A percentile compares a stretch with the other conserved stretches of the same genome.
Conservation (phyloP, 495 filamentous ascomycete genomes). For the Aspergillus bertholletiae region DNA sequence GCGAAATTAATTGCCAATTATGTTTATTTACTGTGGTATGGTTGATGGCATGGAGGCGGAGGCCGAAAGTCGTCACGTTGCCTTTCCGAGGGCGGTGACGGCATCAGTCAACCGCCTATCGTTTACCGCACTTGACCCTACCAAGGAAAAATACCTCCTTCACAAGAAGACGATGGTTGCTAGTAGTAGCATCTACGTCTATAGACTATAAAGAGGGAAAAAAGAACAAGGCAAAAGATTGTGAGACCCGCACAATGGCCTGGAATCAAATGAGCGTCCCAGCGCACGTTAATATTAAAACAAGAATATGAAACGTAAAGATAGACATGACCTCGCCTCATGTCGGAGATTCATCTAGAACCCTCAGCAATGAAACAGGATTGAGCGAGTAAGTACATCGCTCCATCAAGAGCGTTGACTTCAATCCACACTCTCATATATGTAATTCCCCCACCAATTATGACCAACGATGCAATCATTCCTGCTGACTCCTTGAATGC, state of each 20-base stretch:
- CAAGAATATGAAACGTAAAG: conserved; percentile 9
- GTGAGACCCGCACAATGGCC: background rate
- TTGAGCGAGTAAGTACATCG: background rate
- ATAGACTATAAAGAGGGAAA: no score
- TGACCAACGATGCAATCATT: conserved; percentile 21
- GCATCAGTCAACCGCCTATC: background rate
- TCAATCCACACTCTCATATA: conserved; percentile 4
- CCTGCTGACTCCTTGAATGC: conserved; percentile 21
- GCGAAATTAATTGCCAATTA: background rate
- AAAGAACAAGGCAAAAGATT: background rate
- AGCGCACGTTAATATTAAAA: conserved; percentile 16
- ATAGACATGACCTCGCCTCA: conserved; percentile 3
- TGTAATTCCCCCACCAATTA: conserved; percentile 16
- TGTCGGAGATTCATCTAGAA: conserved; percentile 3
- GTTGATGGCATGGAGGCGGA: background rate
- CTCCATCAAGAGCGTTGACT: background rate
- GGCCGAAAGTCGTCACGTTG: conserved; percentile 24
- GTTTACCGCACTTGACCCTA: no score
- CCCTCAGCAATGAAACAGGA: background rate
- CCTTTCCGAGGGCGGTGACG: conserved; percentile 16
- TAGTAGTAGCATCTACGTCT: no score
- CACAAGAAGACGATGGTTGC: no score
- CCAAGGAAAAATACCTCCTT: no score
- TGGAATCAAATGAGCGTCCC: conserved; percentile 15
- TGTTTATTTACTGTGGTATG: background rate